These are phyloP conservation scores for Colletotrichum camelliae DNA, from an alignment of 2,329 filamentous ascomycete species.

Conservation along the genomic window DNA sequence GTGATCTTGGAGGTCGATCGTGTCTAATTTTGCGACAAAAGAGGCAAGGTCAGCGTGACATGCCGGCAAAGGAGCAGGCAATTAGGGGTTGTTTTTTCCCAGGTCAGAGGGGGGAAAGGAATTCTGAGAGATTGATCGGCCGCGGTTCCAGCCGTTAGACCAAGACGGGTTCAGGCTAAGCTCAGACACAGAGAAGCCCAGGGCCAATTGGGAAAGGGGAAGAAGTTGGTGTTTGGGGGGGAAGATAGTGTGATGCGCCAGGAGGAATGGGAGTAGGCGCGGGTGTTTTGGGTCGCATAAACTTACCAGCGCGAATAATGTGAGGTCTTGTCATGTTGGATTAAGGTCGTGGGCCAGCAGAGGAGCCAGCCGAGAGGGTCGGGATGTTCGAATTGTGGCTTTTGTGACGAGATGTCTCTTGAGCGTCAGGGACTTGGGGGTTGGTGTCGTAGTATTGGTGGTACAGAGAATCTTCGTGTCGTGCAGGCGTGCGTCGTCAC, in stretches of 20 bases:
- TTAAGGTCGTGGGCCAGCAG: conserved; percentile 11
- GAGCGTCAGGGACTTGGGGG: background rate
- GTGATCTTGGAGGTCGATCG: conserved; percentile 91
- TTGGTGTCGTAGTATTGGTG: background rate
- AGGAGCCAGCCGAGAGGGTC: conserved; percentile 2
- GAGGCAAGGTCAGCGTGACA: conserved; percentile 18
- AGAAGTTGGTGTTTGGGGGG: conserved; percentile 11
- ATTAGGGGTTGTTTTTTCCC: background rate
- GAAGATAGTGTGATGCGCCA: conserved; percentile 12
- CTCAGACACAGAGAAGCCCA: conserved; percentile 13
- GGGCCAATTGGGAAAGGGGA: conserved; percentile 7
- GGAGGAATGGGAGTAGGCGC: conserved; percentile 16
- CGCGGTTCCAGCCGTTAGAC: conserved; percentile 14
- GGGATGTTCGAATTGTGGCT: conserved; percentile 1
- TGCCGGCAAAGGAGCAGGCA: background rate
- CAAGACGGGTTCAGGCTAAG: conserved; percentile 22
- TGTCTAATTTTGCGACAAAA: conserved; percentile 63
- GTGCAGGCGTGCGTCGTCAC: conserved; percentile 1
- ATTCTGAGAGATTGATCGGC: conserved; percentile 20
- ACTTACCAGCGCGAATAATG: conserved; percentile 66
- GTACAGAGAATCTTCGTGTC: background rate
- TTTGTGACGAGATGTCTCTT: background rate
- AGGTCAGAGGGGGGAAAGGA: conserved; percentile 1
- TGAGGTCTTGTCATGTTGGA: conserved; percentile 63
- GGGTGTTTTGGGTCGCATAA: conserved; percentile 21